Conservation (phyloP, 805 yeast genomes). For the Monosporozyma solicola region DNA sequence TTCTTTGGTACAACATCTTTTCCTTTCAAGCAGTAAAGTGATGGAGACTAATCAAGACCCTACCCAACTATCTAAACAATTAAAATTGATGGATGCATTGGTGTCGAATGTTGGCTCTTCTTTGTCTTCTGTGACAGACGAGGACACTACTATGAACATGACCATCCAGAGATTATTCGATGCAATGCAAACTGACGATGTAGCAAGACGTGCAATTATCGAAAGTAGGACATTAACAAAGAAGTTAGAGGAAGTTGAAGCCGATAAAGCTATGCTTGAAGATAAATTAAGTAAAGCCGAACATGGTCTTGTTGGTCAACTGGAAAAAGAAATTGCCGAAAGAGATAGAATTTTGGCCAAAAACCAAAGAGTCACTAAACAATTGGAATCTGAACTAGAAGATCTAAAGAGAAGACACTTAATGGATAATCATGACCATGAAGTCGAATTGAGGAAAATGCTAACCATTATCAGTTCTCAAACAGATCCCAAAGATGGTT, state of each 20-base stretch:
- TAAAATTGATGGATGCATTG: constrained; percentile 59
- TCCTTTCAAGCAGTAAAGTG: constrained; percentile 23
- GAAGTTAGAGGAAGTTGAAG: constrained; percentile 37
- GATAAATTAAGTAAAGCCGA: constrained; percentile 67
- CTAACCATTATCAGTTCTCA: constrained; percentile 51
- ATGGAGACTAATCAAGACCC: constrained; percentile 20
- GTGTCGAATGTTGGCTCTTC: constrained; percentile 53
- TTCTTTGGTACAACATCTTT: constrained; percentile 37
- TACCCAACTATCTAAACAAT: constrained; percentile 24
- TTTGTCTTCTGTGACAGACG: constrained; percentile 35
- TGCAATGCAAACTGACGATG: constrained; percentile 80
- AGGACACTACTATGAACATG: constrained; percentile 64
- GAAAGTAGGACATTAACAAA: constrained; percentile 51
- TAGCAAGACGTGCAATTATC: constrained; percentile 62
- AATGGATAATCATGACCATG: constrained; percentile 65
- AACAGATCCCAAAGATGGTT: constrained; percentile 13
- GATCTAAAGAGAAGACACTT: constrained; percentile 53
- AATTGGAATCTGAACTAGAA: constrained; percentile 54
- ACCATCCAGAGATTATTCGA: constrained; percentile 72
- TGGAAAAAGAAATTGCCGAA: constrained; percentile 60
- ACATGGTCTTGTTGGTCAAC: constrained; percentile 64
- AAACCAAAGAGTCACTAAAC: constrained; percentile 55
- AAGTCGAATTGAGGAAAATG: constrained; percentile 67
- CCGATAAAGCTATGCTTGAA: constrained; percentile 58
- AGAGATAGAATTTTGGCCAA: constrained; percentile 56